These are phyloP conservation scores for Cornus suecica DNA, from an alignment of 148 eudicot genomes.

Conservation along the genomic window DNA sequence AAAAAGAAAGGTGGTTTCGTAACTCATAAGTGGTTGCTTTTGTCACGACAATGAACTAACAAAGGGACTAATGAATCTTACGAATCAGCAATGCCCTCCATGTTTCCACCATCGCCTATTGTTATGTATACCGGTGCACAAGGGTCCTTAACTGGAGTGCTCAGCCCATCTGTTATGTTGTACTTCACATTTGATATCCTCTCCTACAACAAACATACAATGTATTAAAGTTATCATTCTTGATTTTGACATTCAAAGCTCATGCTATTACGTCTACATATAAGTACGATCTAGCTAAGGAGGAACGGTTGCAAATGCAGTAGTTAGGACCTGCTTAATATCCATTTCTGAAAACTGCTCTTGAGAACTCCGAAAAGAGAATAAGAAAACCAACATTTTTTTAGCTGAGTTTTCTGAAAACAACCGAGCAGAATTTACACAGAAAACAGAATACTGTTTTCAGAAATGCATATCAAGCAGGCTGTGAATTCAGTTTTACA, in stretches of 20 bases:
- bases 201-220: constrained; percentile 18
- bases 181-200: constrained; percentile 54
- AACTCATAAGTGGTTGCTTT: background rate
- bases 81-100: constrained; percentile 52
- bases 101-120: constrained; percentile 67
- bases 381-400: no score
- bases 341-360: no score
- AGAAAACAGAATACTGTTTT: no score
- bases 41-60: background rate
- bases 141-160: constrained; percentile 41
- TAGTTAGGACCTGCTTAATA: no score
- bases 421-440: no score
- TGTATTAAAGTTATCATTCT: background rate
- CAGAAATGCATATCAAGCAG: no score
- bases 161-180: constrained; percentile 44
- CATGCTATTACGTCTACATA: no score
- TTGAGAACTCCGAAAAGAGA: no score
- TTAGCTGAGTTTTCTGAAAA: no score
- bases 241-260: background rate
- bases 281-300: no score
- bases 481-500: no score
- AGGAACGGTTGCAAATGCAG: no score
- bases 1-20: background rate
- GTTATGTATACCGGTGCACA: constrained; percentile 57
- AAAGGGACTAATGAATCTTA: constrained; percentile 11